A percentile compares a stretch with the other conserved stretches of the same genome.
phyloP scores from a whole-genome alignment of 768 basidiomycete species.

The Roridomyces roridus region DNA sequence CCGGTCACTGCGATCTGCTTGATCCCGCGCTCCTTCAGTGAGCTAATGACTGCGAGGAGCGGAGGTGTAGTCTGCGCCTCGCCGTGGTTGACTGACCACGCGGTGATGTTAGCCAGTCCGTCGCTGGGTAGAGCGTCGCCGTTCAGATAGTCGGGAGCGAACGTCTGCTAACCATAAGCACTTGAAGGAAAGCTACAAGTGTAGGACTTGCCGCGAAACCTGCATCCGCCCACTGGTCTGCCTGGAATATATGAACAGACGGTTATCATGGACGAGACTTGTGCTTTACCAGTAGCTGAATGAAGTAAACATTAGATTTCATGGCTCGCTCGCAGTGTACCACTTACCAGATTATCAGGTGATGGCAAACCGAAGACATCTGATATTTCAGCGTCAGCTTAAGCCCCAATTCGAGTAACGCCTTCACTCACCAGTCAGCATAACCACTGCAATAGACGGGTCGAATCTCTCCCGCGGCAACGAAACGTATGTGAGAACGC shows the following conservation, averaged over 20 bases:
- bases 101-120: constrained; percentile 27
- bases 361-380: constrained; percentile 25
- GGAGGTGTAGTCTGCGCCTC: constrained; percentile 34
- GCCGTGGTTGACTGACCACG: constrained; percentile 39
- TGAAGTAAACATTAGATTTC: not conserved
- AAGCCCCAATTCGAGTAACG: not conserved
- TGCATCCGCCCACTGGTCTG: constrained; percentile 25
- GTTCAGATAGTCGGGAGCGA: constrained; percentile 21
- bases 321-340: not conserved
- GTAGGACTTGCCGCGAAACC: constrained; percentile 17
- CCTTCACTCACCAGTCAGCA: constrained; percentile 16
- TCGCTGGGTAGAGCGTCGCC: constrained; percentile 9
- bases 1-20: constrained; percentile 39
- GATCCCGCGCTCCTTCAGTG: constrained; percentile 42
- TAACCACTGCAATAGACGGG: constrained; percentile 11
- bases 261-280: no score
- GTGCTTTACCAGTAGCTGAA: constrained; percentile 1
- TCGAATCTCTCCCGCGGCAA: constrained; percentile 20
- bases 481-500: constrained; percentile 24
- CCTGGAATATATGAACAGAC: not conserved
- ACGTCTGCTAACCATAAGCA: no score
- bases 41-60: constrained; percentile 37
- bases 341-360: constrained; percentile 19
- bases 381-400: not conserved
- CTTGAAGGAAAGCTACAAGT: no score